Percentiles rank a stretch among this genome's conserved stretches.
phyloP scores from a whole-genome alignment of 306 rosid genomes.

The Begonia masoniana region DNA sequence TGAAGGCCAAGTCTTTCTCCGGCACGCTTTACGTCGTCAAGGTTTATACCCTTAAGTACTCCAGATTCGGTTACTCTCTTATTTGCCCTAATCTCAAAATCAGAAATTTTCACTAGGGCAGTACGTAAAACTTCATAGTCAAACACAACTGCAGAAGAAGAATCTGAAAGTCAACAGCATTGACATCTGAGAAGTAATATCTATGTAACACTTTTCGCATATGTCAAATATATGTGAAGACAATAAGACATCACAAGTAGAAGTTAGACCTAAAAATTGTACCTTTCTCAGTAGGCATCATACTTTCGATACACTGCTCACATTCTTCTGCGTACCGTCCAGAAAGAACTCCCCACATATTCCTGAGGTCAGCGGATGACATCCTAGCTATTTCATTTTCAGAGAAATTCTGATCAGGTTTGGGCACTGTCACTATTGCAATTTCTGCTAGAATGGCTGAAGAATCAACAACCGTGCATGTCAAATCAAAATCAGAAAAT shows the following conservation, averaged over 20 bases:
- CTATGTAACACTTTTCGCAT: too few species aligned
- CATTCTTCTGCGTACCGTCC: conserved; percentile 82
- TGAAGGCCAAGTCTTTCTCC: conserved; percentile 87
- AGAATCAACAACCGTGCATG: conserved; percentile 90
- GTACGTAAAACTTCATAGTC: conserved; percentile 37
- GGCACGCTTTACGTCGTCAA: conserved; percentile 83
- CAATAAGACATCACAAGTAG: too few species aligned
- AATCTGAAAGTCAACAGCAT: conserved; percentile 16
- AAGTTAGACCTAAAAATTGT: too few species aligned
- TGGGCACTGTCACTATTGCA: conserved; percentile 79
- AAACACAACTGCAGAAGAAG: conserved; percentile 47
- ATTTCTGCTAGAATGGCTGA: conserved; percentile 97
- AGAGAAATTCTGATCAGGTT: conserved; percentile 61
- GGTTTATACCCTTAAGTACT: conserved; percentile 80
- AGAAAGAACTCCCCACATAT: conserved; percentile 68
- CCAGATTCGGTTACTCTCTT: conserved; percentile 74
- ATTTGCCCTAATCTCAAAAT: conserved; percentile 79
- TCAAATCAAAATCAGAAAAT: conserved; percentile 95
- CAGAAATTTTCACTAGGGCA: conserved; percentile 73
- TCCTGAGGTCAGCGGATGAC: conserved; percentile 76
- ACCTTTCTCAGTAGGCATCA: conserved; percentile 44
- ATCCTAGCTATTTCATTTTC: conserved; percentile 50
- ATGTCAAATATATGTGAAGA: too few species aligned
- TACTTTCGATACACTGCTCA: conserved; percentile 83
- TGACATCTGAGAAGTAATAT: too few species aligned